Base-by-base conservation (phyloP, 176 grass and related monocot genomes). In the Stipa capillata region DNA sequence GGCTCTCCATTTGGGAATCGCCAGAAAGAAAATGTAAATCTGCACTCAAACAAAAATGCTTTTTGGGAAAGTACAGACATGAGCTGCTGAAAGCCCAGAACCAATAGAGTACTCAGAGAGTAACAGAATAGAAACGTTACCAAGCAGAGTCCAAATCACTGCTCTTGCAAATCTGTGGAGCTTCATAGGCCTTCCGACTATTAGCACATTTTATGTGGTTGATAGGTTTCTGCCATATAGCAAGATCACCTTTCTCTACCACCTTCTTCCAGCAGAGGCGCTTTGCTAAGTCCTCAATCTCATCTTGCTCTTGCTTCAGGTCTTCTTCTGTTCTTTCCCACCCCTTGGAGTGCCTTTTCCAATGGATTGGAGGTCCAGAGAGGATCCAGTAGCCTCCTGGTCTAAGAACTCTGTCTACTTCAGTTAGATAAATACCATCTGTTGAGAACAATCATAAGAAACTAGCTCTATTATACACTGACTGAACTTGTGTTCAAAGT, bases 271-370 rank as follows among this genome's bases (percentile, higher is more conserved):
- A 97, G 80, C 93, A 97, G 33, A 97, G 87, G 3, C 72, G 82
- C 73, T 83, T 82, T 34, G 88, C 83, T 34, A 93, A 47, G 79
- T 91, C 76, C 73, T 97, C 93, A 17, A 97, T 93, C 48, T 84
- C 90, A 84, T 97, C 90, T 84, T 97, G 93, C 58, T 97, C 93
- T 79, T 89, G 85, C 60, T 97, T 91, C 65, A 93, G 51, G 79
- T 97, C 93, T 34, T 91, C 87, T 91, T 91, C 77, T 39, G 93
- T 97, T 78, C 93, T 90, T 65, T 97, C 88, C 93, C 93, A 97
- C 17, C 93, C 93, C 85, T 78, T 83, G 34, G 78, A 89, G 76
- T 97, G 51, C 52, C 85, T 90, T 61, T 91, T 91, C 93, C 93
- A 97, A 60, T 83, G 80, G 69, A 97, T 89, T 40, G 93, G 93